Base-by-base conservation (phyloP, 2,329 filamentous ascomycete genomes). In the Stemphylium vesicarium region DNA sequence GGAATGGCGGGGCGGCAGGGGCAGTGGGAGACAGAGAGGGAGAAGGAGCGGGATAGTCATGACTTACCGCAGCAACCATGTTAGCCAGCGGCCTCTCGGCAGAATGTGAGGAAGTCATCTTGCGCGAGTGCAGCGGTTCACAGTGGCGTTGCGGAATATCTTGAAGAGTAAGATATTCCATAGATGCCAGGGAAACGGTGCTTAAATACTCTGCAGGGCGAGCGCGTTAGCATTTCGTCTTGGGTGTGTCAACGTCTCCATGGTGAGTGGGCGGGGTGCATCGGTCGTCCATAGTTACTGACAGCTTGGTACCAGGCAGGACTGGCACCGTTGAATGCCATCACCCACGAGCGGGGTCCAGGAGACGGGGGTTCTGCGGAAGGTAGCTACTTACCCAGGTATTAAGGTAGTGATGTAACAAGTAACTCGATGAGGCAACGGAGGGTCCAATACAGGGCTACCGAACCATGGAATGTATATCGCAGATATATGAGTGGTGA, bases 121-220 rank as follows among this genome's bases (percentile, higher is more conserved):
- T 70, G 57, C 61, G 64, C 41, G 68, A 58, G 56, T 68, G 59
- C 57, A 66, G 49, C 15, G 63, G 57, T 55, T 70, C 63, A 59
- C 59, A 66, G 37, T 71, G 68, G 50, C 69, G 71, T 37, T 69
- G 66, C 63, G 73, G 72, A 59, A 74, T 64, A 66, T 75, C 73
- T 61, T 74, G 71, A n/a, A 75, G 66, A 15, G 73, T 72, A 45
- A 75, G 71, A 59, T 73, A 75, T 65, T 75, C 72, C 73, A 75
- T 75, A 20, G 55, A 31, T 46, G 53, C 54, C 39, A 49, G 26
- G 20, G 9, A 29, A 37, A 37, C 22, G 47, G 12, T 31, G 38
- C 22, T 51, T 62, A 57, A 59, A 57, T 65, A 58, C 51, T 59
- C 53, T 58, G 45, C 24, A 55, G 33, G 3, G 39, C 3, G 16